Base-by-base conservation (phyloP, 495 filamentous ascomycete genomes). In the Lasiosphaeriaceae sp. region DNA sequence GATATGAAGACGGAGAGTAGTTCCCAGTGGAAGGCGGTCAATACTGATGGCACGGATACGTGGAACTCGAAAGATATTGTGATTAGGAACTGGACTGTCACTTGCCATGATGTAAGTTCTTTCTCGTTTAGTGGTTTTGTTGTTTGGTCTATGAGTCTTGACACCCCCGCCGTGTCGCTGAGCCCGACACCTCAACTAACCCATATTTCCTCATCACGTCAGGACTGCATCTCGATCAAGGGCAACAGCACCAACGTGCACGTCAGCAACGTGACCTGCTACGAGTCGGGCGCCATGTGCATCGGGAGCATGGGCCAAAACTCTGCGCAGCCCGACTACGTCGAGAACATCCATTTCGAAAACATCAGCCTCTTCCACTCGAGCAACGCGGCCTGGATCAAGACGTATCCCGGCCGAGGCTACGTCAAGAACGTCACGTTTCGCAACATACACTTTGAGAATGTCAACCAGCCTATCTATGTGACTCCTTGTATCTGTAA, bases 161-260 rank as follows among this genome's bases (percentile, higher is more conserved):
- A n/a, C n/a, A n/a, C n/a, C n/a, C n/a, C n/a, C n/a, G n/a, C n/a
- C n/a, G n/a, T n/a, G n/a, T n/a, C n/a, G n/a, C n/a, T n/a, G n/a
- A n/a, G n/a, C n/a, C n/a, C n/a, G n/a, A n/a, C n/a, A n/a, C n/a
- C n/a, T n/a, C n/a, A n/a, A n/a, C n/a, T n/a, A n/a, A n/a, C n/a
- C n/a, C n/a, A n/a, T 12, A 43, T 17, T 43, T 4, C 14, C 37
- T 41, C 2, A 14, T 17, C 16, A 12, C 14, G 12, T 20, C 77
- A 23, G 80, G 85, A 88, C 66, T 85, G 84, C 26, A 72, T 87
- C 43, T 67, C 84, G 8, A 74, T 87, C 59, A 83, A 80, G 16
- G 85, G 82, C 47, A 81, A 86, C 62, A 83, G 82, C 50, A 76
- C 80, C 55, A 84, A 86, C 57, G 58, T 77, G 46, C 55, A 69